phyloP scores from a whole-genome alignment of 2,329 filamentous ascomycete genomes.

The Corynespora cassiicola region DNA sequence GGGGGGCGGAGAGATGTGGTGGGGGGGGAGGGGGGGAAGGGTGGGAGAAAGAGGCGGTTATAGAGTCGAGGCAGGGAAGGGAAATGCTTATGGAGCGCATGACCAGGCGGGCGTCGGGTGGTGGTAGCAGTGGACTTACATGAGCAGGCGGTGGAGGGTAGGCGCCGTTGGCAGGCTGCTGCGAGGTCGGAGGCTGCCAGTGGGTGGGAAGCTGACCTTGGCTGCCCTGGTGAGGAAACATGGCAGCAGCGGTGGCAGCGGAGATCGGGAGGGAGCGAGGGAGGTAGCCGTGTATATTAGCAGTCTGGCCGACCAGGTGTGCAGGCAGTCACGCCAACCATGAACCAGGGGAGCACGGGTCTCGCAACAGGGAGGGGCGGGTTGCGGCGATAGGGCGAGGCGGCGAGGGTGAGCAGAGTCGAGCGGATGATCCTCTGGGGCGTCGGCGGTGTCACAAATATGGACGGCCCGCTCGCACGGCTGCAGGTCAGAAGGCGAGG shows the following conservation, averaged over 20 bases:
- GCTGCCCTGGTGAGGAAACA: conserved; percentile 45
- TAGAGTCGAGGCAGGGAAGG: too few species aligned
- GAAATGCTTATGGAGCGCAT: conserved; percentile 8
- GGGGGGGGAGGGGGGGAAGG: conserved; percentile 18
- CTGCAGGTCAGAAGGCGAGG: conserved; percentile 35
- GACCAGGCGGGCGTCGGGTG: conserved; percentile 2
- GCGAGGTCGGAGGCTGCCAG: conserved; percentile 43
- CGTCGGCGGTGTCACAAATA: conserved; percentile 38
- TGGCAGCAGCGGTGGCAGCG: conserved; percentile 17
- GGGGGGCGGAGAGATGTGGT: conserved; percentile 6
- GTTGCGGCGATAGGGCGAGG: conserved; percentile 1
- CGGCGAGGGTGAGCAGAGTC: conserved; percentile 9
- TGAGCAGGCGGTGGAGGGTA: conserved; percentile 43
- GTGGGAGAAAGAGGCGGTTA: too few species aligned
- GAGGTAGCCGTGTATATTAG: neutral
- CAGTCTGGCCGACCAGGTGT: conserved; percentile 25
- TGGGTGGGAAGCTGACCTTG: conserved; percentile 47
- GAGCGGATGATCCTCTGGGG: conserved; percentile 32
- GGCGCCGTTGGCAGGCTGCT: conserved; percentile 43
- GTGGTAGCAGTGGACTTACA: conserved; percentile 29
- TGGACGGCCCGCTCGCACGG: conserved; percentile 38
- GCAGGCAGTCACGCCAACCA: conserved; percentile 32
- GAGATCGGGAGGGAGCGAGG: conserved; percentile 3
- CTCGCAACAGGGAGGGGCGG: conserved; percentile 8
- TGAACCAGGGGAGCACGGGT: conserved; percentile 26